Evolutionary conservation across 176 grass and related monocot genomes (phyloP).

Genomic region (Chloris gayana): DNA sequence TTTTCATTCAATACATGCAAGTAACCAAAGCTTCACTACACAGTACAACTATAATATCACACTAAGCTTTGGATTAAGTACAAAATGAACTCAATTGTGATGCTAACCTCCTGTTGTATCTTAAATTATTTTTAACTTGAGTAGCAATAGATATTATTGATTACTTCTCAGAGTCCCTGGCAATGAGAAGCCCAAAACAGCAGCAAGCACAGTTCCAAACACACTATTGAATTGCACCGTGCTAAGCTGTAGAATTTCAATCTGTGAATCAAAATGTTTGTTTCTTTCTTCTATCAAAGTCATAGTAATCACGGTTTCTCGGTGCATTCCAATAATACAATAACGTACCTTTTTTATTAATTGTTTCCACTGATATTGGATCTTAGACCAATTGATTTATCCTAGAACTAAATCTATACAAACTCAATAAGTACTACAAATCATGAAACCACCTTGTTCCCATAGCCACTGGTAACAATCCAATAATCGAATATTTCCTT

Average conservation of each 20-base stretch:
- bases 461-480: neutral
- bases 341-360: neutral
- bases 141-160: neutral
- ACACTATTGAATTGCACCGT: neutral
- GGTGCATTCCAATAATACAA: neutral
- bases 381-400: neutral
- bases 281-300: neutral
- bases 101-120: neutral
- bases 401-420: neutral
- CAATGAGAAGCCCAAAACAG: neutral
- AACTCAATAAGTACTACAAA: neutral
- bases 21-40: neutral
- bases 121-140: neutral
- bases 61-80: neutral
- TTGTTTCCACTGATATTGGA: neutral
- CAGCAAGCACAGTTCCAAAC: neutral
- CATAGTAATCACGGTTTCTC: neutral
- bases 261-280: neutral
- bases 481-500: neutral
- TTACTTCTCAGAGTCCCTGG: slow-evolving; percentile 8
- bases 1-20: neutral
- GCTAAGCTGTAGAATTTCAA: neutral
- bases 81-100: slow-evolving; percentile 1
- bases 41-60: slow-evolving; percentile 20
- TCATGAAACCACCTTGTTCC: neutral